phyloP scores from a whole-genome alignment of 2,329 filamentous ascomycete genomes.

The Acrodontium crateriforme region DNA sequence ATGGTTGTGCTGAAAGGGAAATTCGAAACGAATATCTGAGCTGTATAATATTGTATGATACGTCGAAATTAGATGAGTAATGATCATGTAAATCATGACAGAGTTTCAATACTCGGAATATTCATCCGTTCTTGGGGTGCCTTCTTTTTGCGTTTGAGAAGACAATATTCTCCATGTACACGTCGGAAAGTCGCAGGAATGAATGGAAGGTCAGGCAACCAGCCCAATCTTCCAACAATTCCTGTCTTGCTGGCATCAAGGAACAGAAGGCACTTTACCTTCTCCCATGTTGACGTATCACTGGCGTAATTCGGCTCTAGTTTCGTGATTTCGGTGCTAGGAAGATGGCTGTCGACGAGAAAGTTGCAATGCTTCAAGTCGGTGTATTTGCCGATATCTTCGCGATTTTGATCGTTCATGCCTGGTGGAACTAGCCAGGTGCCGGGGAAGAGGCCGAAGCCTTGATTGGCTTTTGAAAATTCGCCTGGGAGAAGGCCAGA shows the following conservation, averaged over 20 bases:
- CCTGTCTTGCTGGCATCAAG: conserved; percentile 66
- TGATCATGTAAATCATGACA: conserved; percentile 2
- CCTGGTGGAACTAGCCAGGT: conserved; percentile 69
- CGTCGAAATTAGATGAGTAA: too few species aligned
- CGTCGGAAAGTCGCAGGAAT: conserved; percentile 57
- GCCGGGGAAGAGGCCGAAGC: conserved; percentile 62
- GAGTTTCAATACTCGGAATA: conserved; percentile 3
- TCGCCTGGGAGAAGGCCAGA: conserved; percentile 77
- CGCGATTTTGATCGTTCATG: conserved; percentile 84
- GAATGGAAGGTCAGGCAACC: conserved; percentile 59
- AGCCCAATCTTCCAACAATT: conserved; percentile 61
- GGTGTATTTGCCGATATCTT: conserved; percentile 77
- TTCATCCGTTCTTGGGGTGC: conserved; percentile 1
- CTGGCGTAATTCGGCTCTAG: conserved; percentile 70
- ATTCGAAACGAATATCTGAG: too few species aligned
- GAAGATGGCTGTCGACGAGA: conserved; percentile 75
- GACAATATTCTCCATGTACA: conserved; percentile 79
- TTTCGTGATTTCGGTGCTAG: conserved; percentile 42
- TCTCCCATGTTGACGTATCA: conserved; percentile 64
- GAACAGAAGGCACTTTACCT: conserved; percentile 61
- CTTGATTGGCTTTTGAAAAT: conserved; percentile 55
- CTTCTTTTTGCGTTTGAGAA: conserved; percentile 47
- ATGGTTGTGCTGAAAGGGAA: too few species aligned
- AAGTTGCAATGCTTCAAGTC: conserved; percentile 65
- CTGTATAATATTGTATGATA: too few species aligned